Base-by-base conservation (phyloP, 768 basidiomycete species). In the Daedaleopsis nitida region DNA sequence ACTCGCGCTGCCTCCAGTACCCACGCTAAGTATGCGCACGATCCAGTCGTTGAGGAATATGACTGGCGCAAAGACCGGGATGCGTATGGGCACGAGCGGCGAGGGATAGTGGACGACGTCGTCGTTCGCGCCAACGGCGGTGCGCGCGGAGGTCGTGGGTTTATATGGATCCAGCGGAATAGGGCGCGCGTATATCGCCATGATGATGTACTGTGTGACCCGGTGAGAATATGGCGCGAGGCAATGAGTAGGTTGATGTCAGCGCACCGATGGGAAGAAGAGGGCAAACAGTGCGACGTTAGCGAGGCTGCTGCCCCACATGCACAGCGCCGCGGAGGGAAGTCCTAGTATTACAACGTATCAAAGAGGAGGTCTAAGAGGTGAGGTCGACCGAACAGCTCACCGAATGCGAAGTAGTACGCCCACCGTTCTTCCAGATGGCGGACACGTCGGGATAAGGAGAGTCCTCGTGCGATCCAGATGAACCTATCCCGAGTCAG, bases 341-440 rank as follows among this genome's bases (percentile, higher is more conserved):
- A 93, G 73, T 23, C 89, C 89, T 91, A 57, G 9, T 0, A 16
- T 32, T 32, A 32, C 27, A 32, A 32, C 27, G 27, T 32, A 7
- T 32, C 27, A 32, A 7, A 32, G 4, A 32, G 27, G 7, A 32
- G 27, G 27, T 3, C 27, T 32, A 7, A 32, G 27, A 32, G 7
- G n/a, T n/a, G 27, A 32, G 27, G 27, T 32, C 27, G 27, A 32
- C 27, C 7, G 7, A 32, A 32, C 27, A 32, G 27, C 78, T 37
- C 53, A 81, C 94, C 94, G 64, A 94, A 96, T 5, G 89, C 89
- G 60, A 94, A 81, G 69, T 87, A 92, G 74, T 95, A 96, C 1
- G 89, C 83, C 94, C 94, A 96, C 44, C 92, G 83, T 73, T 94
- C 91, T 74, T 96, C 94, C 19, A 94, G 76, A 70, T 89, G 83